phyloP scores from a whole-genome alignment of 208 protist genomes.

The Wallacemonas sp. region DNA sequence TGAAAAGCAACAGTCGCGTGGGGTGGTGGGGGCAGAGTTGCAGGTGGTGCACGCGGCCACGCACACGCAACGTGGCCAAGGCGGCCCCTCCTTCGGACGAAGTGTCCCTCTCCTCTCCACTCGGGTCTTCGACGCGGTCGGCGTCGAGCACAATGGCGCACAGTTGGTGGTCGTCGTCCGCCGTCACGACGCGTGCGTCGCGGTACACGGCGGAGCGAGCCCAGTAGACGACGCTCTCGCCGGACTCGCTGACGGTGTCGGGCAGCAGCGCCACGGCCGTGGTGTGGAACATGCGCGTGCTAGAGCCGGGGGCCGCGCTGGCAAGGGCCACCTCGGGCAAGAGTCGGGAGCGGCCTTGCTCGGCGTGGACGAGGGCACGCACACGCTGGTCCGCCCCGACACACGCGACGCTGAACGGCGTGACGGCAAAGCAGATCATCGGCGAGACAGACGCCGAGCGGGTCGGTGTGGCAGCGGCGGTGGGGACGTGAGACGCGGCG shows the following conservation, averaged over 20 bases:
- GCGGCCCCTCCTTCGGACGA: too few species aligned
- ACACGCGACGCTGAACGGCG: slow-evolving; percentile 14
- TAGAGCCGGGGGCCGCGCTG: neutral
- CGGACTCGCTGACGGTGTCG: slow-evolving; percentile 20
- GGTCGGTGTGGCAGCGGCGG: too few species aligned
- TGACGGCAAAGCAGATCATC: slow-evolving; percentile 16
- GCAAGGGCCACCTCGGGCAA: slow-evolving; percentile 6
- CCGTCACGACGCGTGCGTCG: neutral
- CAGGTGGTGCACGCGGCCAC: slow-evolving; percentile 2
- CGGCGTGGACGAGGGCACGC: slow-evolving; percentile 18
- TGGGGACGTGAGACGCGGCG: too few species aligned
- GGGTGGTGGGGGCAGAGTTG: slow-evolving; percentile 18
- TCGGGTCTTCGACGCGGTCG: neutral
- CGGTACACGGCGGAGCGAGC: neutral
- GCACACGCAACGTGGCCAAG: neutral
- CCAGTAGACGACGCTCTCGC: slow-evolving; percentile 24
- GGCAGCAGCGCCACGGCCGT: slow-evolving; percentile 28
- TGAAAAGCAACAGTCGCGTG: neutral
- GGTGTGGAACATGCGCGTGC: neutral
- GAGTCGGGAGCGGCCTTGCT: slow-evolving; percentile 13
- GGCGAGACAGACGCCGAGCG: neutral
- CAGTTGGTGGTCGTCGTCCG: neutral
- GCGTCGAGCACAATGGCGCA: neutral
- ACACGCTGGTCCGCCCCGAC: slow-evolving; percentile 10
- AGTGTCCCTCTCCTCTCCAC: too few species aligned